A percentile compares a stretch with the other conserved stretches of the same genome.
These are phyloP conservation scores for Bipolaris bicolor DNA, from an alignment of 2,329 filamentous ascomycete species.

Conservation along the genomic window DNA sequence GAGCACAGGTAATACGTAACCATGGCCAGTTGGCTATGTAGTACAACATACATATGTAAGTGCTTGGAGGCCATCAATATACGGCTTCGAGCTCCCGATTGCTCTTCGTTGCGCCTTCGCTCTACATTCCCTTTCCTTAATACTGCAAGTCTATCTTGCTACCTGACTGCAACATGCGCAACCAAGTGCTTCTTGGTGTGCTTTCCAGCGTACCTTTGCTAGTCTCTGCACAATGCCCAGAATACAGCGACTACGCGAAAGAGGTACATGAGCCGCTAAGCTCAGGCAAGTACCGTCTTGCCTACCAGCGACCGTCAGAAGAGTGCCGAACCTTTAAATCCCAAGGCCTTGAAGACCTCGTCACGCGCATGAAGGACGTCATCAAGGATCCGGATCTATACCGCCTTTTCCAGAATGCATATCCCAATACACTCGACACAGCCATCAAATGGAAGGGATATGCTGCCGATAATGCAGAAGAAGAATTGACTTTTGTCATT, in stretches of 20 bases:
- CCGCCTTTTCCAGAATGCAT: conserved; percentile 73
- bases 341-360: conserved; percentile 50
- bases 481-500: conserved; percentile 68
- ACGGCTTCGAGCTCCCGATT: conserved; percentile 1
- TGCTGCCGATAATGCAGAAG: conserved; percentile 61
- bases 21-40: conserved; percentile 1
- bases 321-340: conserved; percentile 57
- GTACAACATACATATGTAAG: too few species aligned
- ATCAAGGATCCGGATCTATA: conserved; percentile 66
- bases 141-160: not conserved
- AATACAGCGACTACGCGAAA: conserved; percentile 53
- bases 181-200: conserved; percentile 19
- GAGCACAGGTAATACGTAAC: conserved; percentile 9
- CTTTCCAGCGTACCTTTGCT: conserved; percentile 30
- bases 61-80: not conserved
- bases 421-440: conserved; percentile 77
- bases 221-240: conserved; percentile 49
- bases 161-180: conserved; percentile 34
- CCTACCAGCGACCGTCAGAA: conserved; percentile 53
- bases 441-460: conserved; percentile 72
- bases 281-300: conserved; percentile 53
- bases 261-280: conserved; percentile 53
- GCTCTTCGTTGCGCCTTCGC: not conserved
- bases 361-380: conserved; percentile 45
- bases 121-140: not conserved